Percentiles rank a stretch among this genome's conserved stretches.
Conservation (phyloP, 192 early-diverging fungal genomes). For the Diversispora epigaea region DNA sequence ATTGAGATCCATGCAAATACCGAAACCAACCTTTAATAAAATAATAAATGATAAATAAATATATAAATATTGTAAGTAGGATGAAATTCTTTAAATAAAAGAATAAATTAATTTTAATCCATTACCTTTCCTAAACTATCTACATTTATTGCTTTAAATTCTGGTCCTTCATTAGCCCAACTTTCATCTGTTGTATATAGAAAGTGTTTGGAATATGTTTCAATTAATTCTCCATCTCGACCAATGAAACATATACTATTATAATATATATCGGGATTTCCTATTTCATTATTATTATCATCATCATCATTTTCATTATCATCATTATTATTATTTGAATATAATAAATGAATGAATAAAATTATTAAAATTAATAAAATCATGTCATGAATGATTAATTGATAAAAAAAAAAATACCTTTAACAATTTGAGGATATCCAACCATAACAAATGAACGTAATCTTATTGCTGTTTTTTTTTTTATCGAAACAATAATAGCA, state of each 20-base stretch:
- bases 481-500: conserved; percentile 5
- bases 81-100: not conserved
- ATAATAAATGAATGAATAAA: not conserved
- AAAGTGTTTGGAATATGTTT: conserved; percentile 70
- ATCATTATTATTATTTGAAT: not conserved
- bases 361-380: not conserved
- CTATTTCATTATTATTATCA: not conserved
- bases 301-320: too few species aligned
- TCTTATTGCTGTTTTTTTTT: conserved; percentile 42
- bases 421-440: conserved; percentile 63
- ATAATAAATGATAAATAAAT: not conserved
- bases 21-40: conserved; percentile 59
- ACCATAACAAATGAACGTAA: conserved; percentile 60
- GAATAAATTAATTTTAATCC: conserved; percentile 9
- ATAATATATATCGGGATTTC: conserved; percentile 46
- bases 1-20: conserved; percentile 86
- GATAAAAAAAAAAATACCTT: conserved; percentile 20
- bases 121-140: conserved; percentile 57
- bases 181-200: conserved; percentile 69
- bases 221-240: conserved; percentile 48
- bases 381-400: not conserved
- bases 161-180: conserved; percentile 73
- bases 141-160: conserved; percentile 55
- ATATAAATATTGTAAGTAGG: not conserved
- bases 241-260: conserved; percentile 64